These are phyloP conservation scores for Torulaspora pretoriensis DNA, from an alignment of 1,139 yeast genomes.

Conservation along the genomic window DNA sequence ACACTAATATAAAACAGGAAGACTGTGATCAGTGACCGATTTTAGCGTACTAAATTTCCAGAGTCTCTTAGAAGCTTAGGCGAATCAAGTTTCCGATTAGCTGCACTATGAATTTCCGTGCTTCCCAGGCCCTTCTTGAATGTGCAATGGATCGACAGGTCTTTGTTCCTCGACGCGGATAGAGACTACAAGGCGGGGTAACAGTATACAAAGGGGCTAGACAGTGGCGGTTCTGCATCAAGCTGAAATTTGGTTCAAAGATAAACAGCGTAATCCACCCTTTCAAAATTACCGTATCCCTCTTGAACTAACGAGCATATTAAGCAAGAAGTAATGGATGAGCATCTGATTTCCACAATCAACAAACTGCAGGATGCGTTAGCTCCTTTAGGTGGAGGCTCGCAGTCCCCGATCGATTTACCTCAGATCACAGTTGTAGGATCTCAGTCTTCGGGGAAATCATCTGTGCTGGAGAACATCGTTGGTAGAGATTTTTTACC, in stretches of 20 bases:
- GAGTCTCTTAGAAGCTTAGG: no score
- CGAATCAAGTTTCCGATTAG: no score
- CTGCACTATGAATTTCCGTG: not conserved
- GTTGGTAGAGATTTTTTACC: constrained; percentile 95
- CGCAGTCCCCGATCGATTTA: constrained; percentile 78
- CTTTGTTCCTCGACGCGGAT: constrained; percentile 4
- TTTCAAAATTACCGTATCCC: no score
- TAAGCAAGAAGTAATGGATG: constrained; percentile 60
- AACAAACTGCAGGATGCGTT: constrained; percentile 91
- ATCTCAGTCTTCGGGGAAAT: constrained; percentile 90
- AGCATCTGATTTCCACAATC: constrained; percentile 80
- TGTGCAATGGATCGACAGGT: not conserved
- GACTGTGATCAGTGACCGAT: not conserved
- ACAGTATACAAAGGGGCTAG: constrained; percentile 8
- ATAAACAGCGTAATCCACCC: not conserved
- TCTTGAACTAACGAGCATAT: no score
- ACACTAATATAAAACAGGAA: not conserved
- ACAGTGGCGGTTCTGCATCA: constrained; percentile 12
- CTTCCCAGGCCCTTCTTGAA: not conserved
- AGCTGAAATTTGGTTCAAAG: not conserved
- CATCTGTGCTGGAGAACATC: constrained; percentile 88
- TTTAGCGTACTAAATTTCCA: not conserved
- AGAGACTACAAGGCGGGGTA: not conserved
- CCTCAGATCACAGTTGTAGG: constrained; percentile 98
- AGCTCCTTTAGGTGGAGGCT: constrained; percentile 89